Conservation (phyloP, 2,329 filamentous ascomycete genomes). For the Ceratocystis diversiconidia region DNA sequence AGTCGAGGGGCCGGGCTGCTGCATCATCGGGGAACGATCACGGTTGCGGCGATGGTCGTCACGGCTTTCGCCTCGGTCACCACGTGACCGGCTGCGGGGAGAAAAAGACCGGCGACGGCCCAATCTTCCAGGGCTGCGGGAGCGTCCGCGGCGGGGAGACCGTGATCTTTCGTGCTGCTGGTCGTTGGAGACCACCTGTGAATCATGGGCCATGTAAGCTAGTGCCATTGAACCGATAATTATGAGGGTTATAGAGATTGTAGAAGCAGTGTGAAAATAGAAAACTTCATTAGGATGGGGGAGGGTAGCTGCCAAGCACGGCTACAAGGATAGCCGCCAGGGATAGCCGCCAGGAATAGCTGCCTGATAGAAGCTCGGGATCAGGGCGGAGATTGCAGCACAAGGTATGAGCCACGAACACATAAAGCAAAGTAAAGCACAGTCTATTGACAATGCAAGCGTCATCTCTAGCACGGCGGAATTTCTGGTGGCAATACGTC, state of each 20-base stretch:
- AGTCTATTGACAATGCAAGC: background rate
- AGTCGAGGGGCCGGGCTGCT: conserved; percentile 48
- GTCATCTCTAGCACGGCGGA: background rate
- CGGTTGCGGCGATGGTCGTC: conserved; percentile 61
- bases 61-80: conserved; percentile 42
- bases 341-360: background rate
- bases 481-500: background rate
- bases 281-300: background rate
- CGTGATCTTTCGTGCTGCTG: conserved; percentile 69
- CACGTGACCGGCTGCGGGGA: conserved; percentile 59
- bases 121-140: conserved; percentile 62
- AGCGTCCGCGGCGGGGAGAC: conserved; percentile 65
- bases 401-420: background rate
- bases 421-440: background rate
- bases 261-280: background rate
- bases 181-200: conserved; percentile 21
- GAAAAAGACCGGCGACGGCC: conserved; percentile 64
- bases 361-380: background rate
- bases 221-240: background rate
- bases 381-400: background rate
- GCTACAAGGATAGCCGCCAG: too few species aligned
- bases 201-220: background rate
- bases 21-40: conserved; percentile 66
- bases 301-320: background rate
- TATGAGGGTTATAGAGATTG: too few species aligned